Base-by-base conservation (phyloP, 257 asterid species). In the Linderniella brevidens region DNA sequence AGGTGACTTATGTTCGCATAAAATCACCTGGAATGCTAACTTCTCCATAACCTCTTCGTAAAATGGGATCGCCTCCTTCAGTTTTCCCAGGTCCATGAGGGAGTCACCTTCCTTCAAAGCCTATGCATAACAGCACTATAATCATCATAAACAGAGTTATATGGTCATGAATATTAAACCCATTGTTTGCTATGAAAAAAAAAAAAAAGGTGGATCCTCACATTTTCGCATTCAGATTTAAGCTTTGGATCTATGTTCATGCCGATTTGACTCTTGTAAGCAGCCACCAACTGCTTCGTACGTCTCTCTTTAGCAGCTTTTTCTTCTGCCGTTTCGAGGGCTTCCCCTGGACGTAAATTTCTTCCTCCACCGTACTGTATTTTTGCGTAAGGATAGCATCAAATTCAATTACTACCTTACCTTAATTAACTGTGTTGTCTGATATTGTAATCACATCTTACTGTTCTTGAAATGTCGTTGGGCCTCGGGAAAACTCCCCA, bases 401-500 rank as follows among this genome's bases (percentile, higher is more conserved):
- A 13, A 39, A 37, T 37, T 6, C 11, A 37, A 6, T 37, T 37
- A 6, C 11, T 8, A 37, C 11, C 40, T 10, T 13, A 9, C 43
- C 13, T 39, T 13, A 6, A 1, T 39, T 10, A 13, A 39, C 13
- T 39, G 4, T 43, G 17, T 18, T 13, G 11, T 9, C 14, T n/a
- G 18, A 8, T 3, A 12, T 13, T n/a, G 9, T 18, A 43, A 43
- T 43, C 17, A 13, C 18, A 13, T 48, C 82, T 65, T 71, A 88
- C 98, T 4, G 94, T 52, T 66, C 75, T 68, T 0, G 98, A 84
- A 56, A 88, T 88, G 75, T 88, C 58, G 49, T 58, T 74, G 4
- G 96, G 95, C 60, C 96, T 80, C 6, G 96, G 94, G 56, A 88
- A 88, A 66, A 84, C 79, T 47, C 98, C 98, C 96, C 98, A 88